phyloP scores from a whole-genome alignment of 495 filamentous ascomycete species.

The Neurospora discreta region DNA sequence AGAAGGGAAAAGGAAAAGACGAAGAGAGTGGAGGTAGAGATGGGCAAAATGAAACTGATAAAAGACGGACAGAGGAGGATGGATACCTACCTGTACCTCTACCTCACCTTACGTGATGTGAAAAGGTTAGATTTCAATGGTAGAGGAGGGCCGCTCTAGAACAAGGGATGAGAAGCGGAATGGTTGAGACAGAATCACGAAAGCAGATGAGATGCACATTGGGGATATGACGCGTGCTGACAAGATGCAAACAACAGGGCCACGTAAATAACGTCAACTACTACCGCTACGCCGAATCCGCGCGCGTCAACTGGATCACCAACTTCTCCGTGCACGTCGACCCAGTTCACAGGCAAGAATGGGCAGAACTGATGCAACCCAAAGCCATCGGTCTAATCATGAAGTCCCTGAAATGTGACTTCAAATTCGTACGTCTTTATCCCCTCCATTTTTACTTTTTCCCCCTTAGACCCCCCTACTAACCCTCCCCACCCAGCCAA shows the following conservation, averaged over 20 bases:
- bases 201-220: background rate
- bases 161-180: no score
- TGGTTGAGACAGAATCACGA: background rate
- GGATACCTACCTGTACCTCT: no score
- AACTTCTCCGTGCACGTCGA: conserved; percentile 66
- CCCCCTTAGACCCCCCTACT: background rate
- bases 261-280: conserved; percentile 90
- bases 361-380: conserved; percentile 60
- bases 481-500: conserved; percentile 50
- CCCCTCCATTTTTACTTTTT: no score
- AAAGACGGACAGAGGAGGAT: no score
- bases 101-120: no score
- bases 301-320: conserved; percentile 69
- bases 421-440: conserved; percentile 65
- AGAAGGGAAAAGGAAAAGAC: background rate
- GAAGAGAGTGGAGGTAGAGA: no score
- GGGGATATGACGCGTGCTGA: background rate
- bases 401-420: conserved; percentile 70
- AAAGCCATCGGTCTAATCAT: conserved; percentile 65
- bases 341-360: conserved; percentile 49
- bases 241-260: conserved; percentile 30
- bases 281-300: conserved; percentile 74
- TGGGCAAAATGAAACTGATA: no score
- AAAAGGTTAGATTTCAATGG: no score
- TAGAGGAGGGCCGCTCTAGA: no score